These are phyloP conservation scores for Lipomyces kockii DNA, from an alignment of 805 yeast species.

Conservation along the genomic window DNA sequence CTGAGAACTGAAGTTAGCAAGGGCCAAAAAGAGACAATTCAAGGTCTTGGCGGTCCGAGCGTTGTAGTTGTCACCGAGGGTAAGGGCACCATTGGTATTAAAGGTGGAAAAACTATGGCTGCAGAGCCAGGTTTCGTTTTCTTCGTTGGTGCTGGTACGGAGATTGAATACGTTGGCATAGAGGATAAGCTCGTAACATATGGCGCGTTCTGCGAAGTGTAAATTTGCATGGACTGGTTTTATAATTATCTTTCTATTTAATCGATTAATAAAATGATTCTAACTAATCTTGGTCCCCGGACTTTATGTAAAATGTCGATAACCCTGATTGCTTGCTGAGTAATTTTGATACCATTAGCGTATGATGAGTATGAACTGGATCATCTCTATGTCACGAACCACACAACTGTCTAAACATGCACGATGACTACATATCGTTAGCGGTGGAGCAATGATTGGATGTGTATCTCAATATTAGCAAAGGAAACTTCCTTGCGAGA, in stretches of 20 bases:
- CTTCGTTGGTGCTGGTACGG: conserved; percentile 79
- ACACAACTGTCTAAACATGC: too few relatives aligned
- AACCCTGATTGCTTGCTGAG: too few relatives aligned
- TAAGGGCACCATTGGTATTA: conserved; percentile 59
- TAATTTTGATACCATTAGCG: too few relatives aligned
- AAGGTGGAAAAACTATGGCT: conserved; percentile 49
- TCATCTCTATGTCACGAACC: too few relatives aligned
- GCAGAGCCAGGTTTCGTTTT: conserved; percentile 77
- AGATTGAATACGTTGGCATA: conserved; percentile 56
- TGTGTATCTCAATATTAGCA: too few relatives aligned
- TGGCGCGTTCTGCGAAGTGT: conserved; percentile 86
- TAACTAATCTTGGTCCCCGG: neutral
- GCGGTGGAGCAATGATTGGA: too few relatives aligned
- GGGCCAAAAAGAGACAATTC: conserved; percentile 58
- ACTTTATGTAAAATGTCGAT: too few relatives aligned
- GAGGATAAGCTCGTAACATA: conserved; percentile 66
- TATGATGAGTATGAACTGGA: too few relatives aligned
- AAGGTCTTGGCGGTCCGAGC: conserved; percentile 82
- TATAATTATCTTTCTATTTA: conserved; percentile 8
- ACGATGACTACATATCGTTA: too few relatives aligned
- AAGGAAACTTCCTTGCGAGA: too few relatives aligned
- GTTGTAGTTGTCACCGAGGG: conserved; percentile 85
- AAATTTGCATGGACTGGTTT: conserved; percentile 10
- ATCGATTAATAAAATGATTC: conserved; percentile 4
- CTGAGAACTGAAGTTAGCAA: conserved; percentile 71